A percentile compares a stretch with the other conserved stretches of the same genome.
Evolutionary conservation across 2,329 filamentous ascomycete genomes (phyloP).

Genomic region (Curvularia lunata): DNA sequence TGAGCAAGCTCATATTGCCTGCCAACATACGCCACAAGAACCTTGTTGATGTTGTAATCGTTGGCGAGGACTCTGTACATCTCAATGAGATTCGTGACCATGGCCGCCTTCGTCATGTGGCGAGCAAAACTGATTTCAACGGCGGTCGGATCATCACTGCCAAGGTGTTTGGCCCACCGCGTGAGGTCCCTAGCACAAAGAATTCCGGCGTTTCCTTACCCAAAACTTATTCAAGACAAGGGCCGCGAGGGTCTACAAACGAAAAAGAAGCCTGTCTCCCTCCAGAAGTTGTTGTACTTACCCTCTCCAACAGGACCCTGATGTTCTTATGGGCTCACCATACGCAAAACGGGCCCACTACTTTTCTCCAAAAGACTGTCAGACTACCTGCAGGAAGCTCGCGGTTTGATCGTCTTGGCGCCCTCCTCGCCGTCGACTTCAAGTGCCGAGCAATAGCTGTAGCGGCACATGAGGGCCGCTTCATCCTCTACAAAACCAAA

Average conservation of each 20-base stretch:
- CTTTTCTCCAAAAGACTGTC: slow-evolving; percentile 67
- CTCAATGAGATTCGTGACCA: slow-evolving; percentile 75
- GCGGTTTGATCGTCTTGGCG: slow-evolving; percentile 62
- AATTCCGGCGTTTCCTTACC: slow-evolving; percentile 29
- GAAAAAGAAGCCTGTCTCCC: slow-evolving; percentile 53
- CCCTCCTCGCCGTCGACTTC: slow-evolving; percentile 79
- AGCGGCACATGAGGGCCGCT: slow-evolving; percentile 71
- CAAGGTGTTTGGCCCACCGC: slow-evolving; percentile 68
- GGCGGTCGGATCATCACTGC: slow-evolving; percentile 76
- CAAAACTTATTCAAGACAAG: slow-evolving; percentile 21
- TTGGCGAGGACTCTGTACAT: slow-evolving; percentile 82
- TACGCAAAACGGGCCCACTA: slow-evolving; percentile 53
- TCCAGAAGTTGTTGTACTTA: slow-evolving; percentile 80
- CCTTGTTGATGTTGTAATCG: slow-evolving; percentile 83
- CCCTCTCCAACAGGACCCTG: slow-evolving; percentile 74
- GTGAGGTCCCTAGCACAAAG: slow-evolving; percentile 25
- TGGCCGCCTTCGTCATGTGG: slow-evolving; percentile 75
- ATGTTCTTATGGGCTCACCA: slow-evolving; percentile 75
- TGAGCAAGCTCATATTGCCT: slow-evolving; percentile 77
- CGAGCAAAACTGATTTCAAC: slow-evolving; percentile 79
- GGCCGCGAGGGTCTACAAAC: slow-evolving; percentile 25
- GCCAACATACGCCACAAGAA: slow-evolving; percentile 73
- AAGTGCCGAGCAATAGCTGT: slow-evolving; percentile 69
- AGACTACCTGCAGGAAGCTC: slow-evolving; percentile 64
- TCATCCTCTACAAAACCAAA: slow-evolving; percentile 75